Evolutionary conservation across 305 asterid genomes (phyloP), one percentile per base, ranked within the genome.

Genomic region (Withania somnifera): DNA sequence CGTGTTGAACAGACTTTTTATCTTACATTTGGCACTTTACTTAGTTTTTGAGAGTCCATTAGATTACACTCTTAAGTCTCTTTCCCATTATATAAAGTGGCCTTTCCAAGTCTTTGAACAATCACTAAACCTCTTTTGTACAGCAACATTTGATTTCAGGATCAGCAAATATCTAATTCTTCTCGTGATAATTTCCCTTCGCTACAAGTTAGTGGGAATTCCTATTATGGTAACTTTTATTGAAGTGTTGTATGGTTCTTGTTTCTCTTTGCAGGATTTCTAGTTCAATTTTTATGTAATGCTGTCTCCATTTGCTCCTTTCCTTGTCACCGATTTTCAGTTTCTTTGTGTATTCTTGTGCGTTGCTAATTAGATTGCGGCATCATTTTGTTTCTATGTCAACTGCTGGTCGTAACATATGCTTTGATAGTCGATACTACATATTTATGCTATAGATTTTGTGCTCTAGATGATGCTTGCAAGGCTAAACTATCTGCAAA

Each of bases 21-120:
- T 85, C 85, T 80, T 60, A 79, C 76, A 42, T 83, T 84, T 82
- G 80, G n/a, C 87, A 83, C 90, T 87, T 89, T 88, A 88, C 90
- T 88, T 90, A 26, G 69, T 84, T 84, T 87, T 82, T 80, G 83
- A 82, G 82, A 82, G 79, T 38, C 66, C 82, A 56, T 69, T 82
- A 58, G 51, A 61, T 79, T 84, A 78, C 85, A 87, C 71, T 20
- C 36, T 84, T 82, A 26, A 28, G 79, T 17, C 79, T 78, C 6
- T 52, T 61, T 82, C 13, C 56, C 82, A 60, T 34, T 86, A 86
- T 86, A 78, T 84, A 86, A 58, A 71, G 84, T 57, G 69, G 53
- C 38, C 57, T 57, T 78, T 15, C 40, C 24, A 45, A 28, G 11
- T 78, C 28, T 78, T 61, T 78, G 36, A 32, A 78, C 73, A 56